Evolutionary conservation across 805 yeast species (phyloP), one percentile per base, ranked within the genome.

Genomic region (Novakomyces olei): DNA sequence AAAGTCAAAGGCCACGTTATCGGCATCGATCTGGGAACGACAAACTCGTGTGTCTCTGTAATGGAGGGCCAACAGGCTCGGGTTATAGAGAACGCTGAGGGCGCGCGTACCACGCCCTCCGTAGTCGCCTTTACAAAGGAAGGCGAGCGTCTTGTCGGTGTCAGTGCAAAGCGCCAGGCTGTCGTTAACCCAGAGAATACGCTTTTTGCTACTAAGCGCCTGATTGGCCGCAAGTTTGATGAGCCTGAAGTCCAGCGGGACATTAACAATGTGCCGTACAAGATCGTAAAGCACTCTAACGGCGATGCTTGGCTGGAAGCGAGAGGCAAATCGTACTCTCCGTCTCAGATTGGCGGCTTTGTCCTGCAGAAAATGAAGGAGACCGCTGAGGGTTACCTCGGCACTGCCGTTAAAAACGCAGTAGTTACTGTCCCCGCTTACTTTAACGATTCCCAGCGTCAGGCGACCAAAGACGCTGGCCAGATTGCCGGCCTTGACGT

Each of bases 251-350:
- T 83, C 40, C 92, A 80, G 60, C 72, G 76, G 59, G 94, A 83
- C 56, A 63, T 79, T 49, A 63, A 65, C 47, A 73, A 75, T 58
- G 85, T 81, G 34, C 93, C 95, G 35, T 81, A 78, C 72, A 70
- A 74, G 62, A 79, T 81, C 43, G 75, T 77, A 48, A 73, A 79
- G 64, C 91, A 80, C 67, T 55, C 64, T 41, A 83, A 83, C 54
- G 94, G 94, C 44, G 95, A 83, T 53, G 94, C 94, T 37, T 81
- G 94, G 93, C 70, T 81, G 36, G 80, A 79, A 63, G 81, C 91
- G 40, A 69, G 80, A 46, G 91, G 85, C 45, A 69, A 76, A 55
- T 60, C 63, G 41, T 83, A 81, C 65, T 81, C 94, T 32, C 95
- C 95, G 35, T 83, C 91, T 37, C 94, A 81, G 59, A 77, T 81